phyloP scores from a whole-genome alignment of 164 flowering plant species.

The Pachysandra terminalis region DNA sequence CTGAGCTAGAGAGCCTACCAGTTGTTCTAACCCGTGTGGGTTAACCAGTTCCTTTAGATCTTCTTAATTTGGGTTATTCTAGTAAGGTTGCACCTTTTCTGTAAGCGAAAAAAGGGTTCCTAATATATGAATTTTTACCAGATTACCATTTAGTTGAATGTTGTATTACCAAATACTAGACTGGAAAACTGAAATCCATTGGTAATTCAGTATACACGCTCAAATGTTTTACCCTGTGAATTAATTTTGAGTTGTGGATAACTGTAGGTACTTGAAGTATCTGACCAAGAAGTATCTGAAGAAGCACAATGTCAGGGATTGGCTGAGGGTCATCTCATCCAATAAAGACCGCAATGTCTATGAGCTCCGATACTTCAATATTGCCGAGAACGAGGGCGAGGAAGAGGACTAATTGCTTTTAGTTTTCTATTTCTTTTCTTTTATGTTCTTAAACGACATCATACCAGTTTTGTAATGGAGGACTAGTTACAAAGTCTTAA shows the following conservation, averaged over 20 bases:
- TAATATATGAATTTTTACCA: too few relatives aligned
- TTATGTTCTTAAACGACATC: background rate
- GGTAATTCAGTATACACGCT: background rate
- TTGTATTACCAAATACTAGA: too few relatives aligned
- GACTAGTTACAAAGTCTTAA: background rate
- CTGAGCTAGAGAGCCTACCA: too few relatives aligned
- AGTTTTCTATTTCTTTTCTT: background rate
- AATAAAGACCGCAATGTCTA: slow-evolving; percentile 63
- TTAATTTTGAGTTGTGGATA: background rate
- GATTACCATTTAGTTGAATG: too few relatives aligned
- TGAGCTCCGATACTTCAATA: slow-evolving; percentile 68
- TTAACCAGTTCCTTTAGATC: too few relatives aligned
- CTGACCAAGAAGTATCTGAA: slow-evolving; percentile 73
- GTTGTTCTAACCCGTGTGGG: too few relatives aligned
- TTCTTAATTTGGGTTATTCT: too few relatives aligned
- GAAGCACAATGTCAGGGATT: slow-evolving; percentile 73
- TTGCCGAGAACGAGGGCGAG: slow-evolving; percentile 70
- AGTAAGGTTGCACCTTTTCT: too few relatives aligned
- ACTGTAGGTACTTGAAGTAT: slow-evolving; percentile 56
- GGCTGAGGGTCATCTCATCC: slow-evolving; percentile 69
- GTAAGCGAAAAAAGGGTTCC: too few relatives aligned
- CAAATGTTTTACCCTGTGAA: background rate
- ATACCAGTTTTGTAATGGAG: slow-evolving; percentile 8
- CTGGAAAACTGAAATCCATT: too few relatives aligned
- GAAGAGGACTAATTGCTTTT: slow-evolving; percentile 41